phyloP scores from a whole-genome alignment of 345 rosid genomes.

The Populus pruinosa region DNA sequence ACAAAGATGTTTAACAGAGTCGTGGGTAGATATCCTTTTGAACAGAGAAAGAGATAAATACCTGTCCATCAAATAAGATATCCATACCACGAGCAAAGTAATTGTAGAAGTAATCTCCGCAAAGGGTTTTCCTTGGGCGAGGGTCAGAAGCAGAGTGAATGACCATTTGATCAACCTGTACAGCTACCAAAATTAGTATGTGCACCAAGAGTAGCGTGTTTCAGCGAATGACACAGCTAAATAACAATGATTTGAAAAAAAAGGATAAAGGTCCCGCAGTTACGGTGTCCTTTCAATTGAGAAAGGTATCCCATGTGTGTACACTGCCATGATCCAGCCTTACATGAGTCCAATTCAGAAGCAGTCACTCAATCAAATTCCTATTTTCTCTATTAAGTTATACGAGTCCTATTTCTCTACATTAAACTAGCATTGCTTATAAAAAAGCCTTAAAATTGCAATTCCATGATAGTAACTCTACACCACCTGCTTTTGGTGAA shows the following conservation, averaged over 20 bases:
- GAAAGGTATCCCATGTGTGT: not conserved
- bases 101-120: conserved; percentile 95
- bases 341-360: not conserved
- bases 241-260: not conserved
- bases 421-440: not conserved
- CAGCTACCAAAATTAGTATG: conserved; percentile 18
- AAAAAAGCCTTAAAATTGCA: not conserved
- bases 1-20: not conserved
- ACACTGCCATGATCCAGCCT: not conserved
- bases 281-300: not conserved
- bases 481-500: conserved; percentile 90
- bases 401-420: not conserved
- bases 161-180: conserved; percentile 96
- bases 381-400: not conserved
- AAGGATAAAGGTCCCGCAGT: not conserved
- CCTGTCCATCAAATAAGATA: conserved; percentile 97
- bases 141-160: conserved; percentile 91
- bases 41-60: conserved; percentile 14
- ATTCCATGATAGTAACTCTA: not conserved
- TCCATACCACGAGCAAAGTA: conserved; percentile 94
- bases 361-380: not conserved
- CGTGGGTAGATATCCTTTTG: no score
- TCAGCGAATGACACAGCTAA: not conserved
- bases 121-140: conserved; percentile 73
- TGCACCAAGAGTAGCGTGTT: not conserved